These are phyloP conservation scores for Sphagnurus paluster DNA, from an alignment of 1,284 basidiomycete species.

Conservation along the genomic window DNA sequence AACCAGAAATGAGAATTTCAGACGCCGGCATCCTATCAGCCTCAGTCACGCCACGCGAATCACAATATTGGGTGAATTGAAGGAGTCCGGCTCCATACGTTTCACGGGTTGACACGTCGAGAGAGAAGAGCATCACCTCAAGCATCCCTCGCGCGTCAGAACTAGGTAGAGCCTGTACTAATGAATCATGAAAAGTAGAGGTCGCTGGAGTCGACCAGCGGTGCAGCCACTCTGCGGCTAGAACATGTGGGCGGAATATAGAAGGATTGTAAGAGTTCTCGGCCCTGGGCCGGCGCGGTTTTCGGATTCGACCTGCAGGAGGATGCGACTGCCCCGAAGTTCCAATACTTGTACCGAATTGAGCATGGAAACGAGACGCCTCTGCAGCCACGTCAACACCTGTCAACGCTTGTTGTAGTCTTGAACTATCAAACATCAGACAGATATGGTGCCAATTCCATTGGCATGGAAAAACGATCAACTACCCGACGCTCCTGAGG, in stretches of 20 bases:
- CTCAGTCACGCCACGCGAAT: conserved; percentile 1
- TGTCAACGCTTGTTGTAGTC: neutral
- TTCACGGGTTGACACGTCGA: neutral
- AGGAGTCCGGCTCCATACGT: conserved; percentile 8
- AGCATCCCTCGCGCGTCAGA: neutral
- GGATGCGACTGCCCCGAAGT: neutral
- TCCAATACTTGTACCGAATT: neutral
- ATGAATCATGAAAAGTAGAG: neutral
- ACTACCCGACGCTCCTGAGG: conserved; percentile 2
- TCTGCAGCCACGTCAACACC: neutral
- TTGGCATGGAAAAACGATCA: neutral
- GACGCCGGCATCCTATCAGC: conserved; percentile 1
- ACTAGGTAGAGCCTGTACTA: neutral
- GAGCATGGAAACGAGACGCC: conserved; percentile 1
- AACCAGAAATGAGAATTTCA: neutral
- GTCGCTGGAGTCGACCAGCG: conserved; percentile 14
- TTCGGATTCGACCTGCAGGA: neutral
- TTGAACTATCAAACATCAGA: neutral
- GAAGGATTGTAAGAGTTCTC: conserved; percentile 9
- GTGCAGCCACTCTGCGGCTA: conserved; percentile 14
- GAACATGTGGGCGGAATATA: conserved; percentile 14
- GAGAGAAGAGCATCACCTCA: neutral
- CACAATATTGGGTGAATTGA: conserved; percentile 9
- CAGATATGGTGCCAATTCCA: conserved; percentile 4
- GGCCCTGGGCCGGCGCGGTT: neutral